phyloP scores from a whole-genome alignment of 176 grass and related monocot genomes.

The Triticum monococcum region DNA sequence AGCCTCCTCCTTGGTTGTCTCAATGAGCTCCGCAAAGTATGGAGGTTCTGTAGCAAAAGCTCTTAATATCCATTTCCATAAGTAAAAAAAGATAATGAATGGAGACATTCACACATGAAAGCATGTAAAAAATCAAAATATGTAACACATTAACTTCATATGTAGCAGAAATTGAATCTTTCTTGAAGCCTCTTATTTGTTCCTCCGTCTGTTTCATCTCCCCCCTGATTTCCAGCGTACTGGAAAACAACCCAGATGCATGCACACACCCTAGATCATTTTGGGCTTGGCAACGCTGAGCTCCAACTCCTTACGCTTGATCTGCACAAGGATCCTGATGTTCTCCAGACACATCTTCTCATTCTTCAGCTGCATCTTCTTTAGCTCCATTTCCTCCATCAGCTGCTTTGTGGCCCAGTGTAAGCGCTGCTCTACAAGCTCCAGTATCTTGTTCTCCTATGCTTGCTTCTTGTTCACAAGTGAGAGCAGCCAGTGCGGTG shows the following conservation, averaged over 20 bases:
- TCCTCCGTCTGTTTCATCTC: background rate
- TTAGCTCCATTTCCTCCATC: background rate
- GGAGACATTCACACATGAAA: too few relatives aligned
- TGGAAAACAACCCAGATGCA: background rate
- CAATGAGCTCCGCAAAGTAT: background rate
- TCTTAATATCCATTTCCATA: too few relatives aligned
- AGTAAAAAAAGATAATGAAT: too few relatives aligned
- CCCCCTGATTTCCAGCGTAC: background rate
- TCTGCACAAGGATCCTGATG: background rate
- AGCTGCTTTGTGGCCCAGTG: background rate
- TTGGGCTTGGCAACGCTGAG: background rate
- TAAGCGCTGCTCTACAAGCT: background rate
- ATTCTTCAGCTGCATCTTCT: background rate
- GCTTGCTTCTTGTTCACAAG: too few relatives aligned
- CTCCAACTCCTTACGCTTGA: background rate
- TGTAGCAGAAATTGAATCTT: too few relatives aligned
- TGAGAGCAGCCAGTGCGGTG: accelerated
- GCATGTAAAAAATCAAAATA: too few relatives aligned
- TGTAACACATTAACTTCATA: too few relatives aligned
- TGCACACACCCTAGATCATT: background rate
- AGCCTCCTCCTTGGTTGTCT: too few relatives aligned
- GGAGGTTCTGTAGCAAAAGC: background rate
- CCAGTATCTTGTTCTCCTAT: background rate
- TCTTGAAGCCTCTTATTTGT: background rate
- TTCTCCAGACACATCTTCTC: background rate